Evolutionary conservation across 768 basidiomycete species (phyloP).

Genomic region (Boletus pseudopeckii): DNA sequence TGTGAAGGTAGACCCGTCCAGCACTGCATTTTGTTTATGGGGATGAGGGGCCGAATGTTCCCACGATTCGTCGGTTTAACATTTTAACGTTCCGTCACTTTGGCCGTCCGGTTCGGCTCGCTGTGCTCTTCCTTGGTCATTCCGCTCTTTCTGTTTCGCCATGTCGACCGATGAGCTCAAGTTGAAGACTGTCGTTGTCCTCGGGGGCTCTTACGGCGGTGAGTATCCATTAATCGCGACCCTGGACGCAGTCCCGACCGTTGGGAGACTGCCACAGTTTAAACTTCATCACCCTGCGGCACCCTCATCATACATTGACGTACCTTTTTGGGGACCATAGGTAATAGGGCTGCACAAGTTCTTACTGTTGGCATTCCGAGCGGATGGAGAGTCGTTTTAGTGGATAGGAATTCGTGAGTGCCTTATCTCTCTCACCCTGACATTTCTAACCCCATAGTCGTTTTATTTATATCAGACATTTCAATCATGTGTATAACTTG

Average conservation of each 20-base stretch:
- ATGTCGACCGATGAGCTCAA: slow-evolving; percentile 6
- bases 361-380: slow-evolving; percentile 47
- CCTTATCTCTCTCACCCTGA: neutral
- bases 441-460: neutral
- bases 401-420: slow-evolving; percentile 59
- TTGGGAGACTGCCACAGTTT: neutral
- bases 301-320: neutral
- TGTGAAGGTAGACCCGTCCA: no score
- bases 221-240: slow-evolving; percentile 1
- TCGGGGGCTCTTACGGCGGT: slow-evolving; percentile 59
- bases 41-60: neutral
- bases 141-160: neutral
- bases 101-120: neutral
- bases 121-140: neutral
- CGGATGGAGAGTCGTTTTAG: slow-evolving; percentile 52
- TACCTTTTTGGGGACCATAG: slow-evolving; percentile 26
- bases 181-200: slow-evolving; percentile 43
- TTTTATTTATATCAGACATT: slow-evolving; percentile 33
- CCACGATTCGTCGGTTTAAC: neutral
- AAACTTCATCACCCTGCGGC: neutral
- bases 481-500: slow-evolving; percentile 58
- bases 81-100: neutral
- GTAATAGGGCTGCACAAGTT: slow-evolving; percentile 46
- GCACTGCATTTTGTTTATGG: neutral
- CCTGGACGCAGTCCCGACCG: neutral